Evolutionary conservation across 495 filamentous ascomycete genomes (phyloP), one percentile per base, ranked within the genome.

Genomic region (Elasticomyces elasticus): DNA sequence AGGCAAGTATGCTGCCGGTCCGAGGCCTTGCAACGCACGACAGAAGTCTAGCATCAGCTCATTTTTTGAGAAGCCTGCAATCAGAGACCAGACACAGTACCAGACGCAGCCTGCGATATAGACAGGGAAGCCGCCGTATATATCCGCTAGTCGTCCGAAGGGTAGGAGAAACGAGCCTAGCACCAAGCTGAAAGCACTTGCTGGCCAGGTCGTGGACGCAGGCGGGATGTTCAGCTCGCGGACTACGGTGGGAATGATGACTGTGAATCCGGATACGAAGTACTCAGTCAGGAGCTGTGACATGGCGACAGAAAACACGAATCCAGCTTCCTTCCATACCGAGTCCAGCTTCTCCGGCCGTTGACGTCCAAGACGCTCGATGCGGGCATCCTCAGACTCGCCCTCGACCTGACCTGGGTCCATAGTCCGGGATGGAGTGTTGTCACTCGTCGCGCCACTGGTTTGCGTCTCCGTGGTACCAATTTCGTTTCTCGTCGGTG

Each of bases 241-340:
- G 24, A 79, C 70, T 10, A 95, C 61, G 0, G 79, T 79, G 9
- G 89, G 89, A 1, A 90, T 69, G 48, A 95, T 74, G 57, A 94
- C 79, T 60, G 86, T 91, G 67, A 89, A 95, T 42, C 89, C 89
- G 38, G 84, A 87, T 31, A 91, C 82, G 64, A 88, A 89, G 68
- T 87, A 95, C 71, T 94, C 80, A 33, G 83, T 76, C 61, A 92
- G 73, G 26, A 87, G 74, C 61, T 89, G 80, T 27, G 85, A 88
- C 70, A 85, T 79, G 23, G 83, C 72, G 35, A 92, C 74, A 0
- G 85, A 83, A 56, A 84, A 79, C 63, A 81, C 79, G 61, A 92
- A 94, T 2, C 79, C 76, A 17, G 82, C 59, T 63, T 94, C 88
- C 2, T 75, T 67, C 67, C 77, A 78, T 28, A 72, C 54, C 25